Conservation (phyloP, 345 rosid species). For the Citrus reticulata region DNA sequence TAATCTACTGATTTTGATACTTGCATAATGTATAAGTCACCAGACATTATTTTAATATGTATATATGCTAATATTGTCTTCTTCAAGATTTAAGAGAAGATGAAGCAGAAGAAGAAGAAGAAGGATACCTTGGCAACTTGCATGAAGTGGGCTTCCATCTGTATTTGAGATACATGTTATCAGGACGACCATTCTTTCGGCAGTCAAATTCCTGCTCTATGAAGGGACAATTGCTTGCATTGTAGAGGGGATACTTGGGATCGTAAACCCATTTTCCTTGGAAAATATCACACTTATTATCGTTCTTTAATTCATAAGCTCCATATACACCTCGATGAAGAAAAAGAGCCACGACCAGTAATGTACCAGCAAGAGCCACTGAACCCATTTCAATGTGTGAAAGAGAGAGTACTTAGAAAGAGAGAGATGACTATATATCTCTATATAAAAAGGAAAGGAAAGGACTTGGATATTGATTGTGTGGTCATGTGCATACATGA, state of each 20-base stretch:
- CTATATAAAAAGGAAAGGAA: not conserved
- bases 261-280: slow-evolving; percentile 46
- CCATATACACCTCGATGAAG: not conserved
- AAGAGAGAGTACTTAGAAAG: not conserved
- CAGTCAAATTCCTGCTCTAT: slow-evolving; percentile 42
- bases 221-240: slow-evolving; percentile 39
- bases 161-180: slow-evolving; percentile 37
- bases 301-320: not conserved
- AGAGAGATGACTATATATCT: too few relatives aligned
- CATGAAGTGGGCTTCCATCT: slow-evolving; percentile 51
- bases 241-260: slow-evolving; percentile 31
- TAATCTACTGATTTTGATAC: too few relatives aligned
- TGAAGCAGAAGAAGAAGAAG: too few relatives aligned
- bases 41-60: not conserved
- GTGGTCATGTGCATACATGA: not conserved
- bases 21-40: too few relatives aligned
- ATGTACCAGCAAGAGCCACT: not conserved
- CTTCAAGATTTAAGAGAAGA: too few relatives aligned
- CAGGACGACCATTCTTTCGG: slow-evolving; percentile 41
- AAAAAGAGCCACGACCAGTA: not conserved
- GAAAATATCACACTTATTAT: slow-evolving; percentile 25
- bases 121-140: slow-evolving; percentile 37
- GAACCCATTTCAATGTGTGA: not conserved
- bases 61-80: too few relatives aligned
- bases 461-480: not conserved